phyloP scores from a whole-genome alignment of 2,329 filamentous ascomycete genomes.

The Diaporthe velutina region DNA sequence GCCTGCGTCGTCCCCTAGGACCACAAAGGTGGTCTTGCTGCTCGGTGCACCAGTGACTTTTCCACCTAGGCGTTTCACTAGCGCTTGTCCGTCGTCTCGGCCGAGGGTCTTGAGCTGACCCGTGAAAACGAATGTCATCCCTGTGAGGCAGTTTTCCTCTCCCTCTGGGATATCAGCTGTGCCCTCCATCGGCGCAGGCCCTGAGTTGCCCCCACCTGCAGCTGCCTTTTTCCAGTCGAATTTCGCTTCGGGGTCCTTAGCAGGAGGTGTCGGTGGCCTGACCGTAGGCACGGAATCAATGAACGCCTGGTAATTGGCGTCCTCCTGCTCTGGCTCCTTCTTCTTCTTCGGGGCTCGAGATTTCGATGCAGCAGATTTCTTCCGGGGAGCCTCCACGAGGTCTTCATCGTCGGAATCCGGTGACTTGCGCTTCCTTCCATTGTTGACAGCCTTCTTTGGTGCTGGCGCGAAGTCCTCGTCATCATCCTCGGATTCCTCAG shows the following conservation, averaged over 20 bases:
- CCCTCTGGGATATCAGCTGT: conserved; percentile 83
- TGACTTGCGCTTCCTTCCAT: conserved; percentile 42
- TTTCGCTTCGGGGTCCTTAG: conserved; percentile 77
- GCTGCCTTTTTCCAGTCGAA: conserved; percentile 81
- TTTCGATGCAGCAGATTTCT: conserved; percentile 70
- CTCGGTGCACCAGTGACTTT: conserved; percentile 90
- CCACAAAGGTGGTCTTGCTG: conserved; percentile 93
- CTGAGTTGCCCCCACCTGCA: conserved; percentile 70
- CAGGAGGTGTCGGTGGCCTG: conserved; percentile 84
- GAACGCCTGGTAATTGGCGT: conserved; percentile 82
- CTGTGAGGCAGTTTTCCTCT: conserved; percentile 88
- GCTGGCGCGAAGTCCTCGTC: conserved; percentile 50
- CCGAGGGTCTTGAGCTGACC: conserved; percentile 85
- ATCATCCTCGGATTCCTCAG: conserved; percentile 49
- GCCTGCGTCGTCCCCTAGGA: conserved; percentile 90
- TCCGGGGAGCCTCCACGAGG: conserved; percentile 47
- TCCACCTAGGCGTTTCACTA: conserved; percentile 95
- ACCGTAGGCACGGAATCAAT: conserved; percentile 89
- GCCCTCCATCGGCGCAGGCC: conserved; percentile 73
- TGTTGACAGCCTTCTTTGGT: conserved; percentile 48
- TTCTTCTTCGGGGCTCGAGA: conserved; percentile 71
- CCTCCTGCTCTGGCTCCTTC: conserved; percentile 76
- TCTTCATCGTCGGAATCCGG: conserved; percentile 38
- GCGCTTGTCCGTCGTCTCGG: conserved; percentile 84
- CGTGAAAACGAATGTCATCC: conserved; percentile 95